These are phyloP conservation scores for Lactifluus pinguis DNA, from an alignment of 768 basidiomycete genomes.

Conservation along the genomic window DNA sequence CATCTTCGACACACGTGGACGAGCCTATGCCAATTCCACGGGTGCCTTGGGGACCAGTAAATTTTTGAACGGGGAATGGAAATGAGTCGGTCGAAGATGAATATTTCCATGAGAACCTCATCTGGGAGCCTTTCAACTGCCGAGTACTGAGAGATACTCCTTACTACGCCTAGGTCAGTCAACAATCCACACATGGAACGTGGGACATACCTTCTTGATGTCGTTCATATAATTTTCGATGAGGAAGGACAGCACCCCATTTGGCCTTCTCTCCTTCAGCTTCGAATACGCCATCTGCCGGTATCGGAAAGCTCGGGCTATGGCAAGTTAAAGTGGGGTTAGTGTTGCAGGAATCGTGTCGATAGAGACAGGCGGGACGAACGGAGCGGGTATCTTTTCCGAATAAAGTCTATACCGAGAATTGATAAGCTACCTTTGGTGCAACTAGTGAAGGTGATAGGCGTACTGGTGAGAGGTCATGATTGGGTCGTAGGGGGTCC, in stretches of 20 bases:
- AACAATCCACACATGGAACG: too few species aligned
- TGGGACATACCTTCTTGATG: background rate
- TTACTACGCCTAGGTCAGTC: background rate
- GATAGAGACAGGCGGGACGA: background rate
- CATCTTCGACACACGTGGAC: background rate
- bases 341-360: background rate
- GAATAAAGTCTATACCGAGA: too few species aligned
- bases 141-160: background rate
- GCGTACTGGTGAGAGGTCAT: too few species aligned
- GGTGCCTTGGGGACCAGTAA: background rate
- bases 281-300: background rate
- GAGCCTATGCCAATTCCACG: background rate
- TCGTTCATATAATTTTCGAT: background rate
- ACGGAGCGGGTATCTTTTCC: background rate
- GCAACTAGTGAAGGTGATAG: too few species aligned
- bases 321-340: background rate
- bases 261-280: background rate
- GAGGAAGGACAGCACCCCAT: background rate
- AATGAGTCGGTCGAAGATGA: background rate
- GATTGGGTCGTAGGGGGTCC: too few species aligned
- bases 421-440: too few species aligned
- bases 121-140: background rate
- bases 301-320: background rate
- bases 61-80: background rate
- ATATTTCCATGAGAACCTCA: background rate